Evolutionary conservation across 2,329 filamentous ascomycete species (phyloP).

Genomic region (Fusarium zealandicum): DNA sequence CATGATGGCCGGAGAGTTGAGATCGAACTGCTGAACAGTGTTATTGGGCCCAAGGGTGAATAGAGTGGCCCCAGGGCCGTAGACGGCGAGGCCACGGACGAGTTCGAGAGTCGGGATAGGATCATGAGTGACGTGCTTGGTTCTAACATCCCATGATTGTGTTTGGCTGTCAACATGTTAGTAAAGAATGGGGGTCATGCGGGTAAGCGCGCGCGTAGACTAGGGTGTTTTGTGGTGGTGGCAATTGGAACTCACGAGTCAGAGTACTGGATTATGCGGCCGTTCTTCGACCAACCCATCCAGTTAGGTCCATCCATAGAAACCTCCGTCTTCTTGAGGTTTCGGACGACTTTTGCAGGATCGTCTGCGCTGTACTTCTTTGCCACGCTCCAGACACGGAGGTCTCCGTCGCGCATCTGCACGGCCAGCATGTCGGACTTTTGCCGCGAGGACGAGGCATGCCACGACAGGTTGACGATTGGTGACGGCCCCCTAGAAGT

Average conservation of each 20-base stretch:
- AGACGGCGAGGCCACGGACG: constrained; percentile 83
- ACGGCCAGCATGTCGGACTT: constrained; percentile 98
- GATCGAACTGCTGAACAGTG: constrained; percentile 92
- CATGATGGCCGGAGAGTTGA: constrained; percentile 81
- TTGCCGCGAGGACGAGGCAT: constrained; percentile 93
- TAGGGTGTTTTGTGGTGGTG: constrained; percentile 37
- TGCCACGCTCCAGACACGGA: constrained; percentile 95
- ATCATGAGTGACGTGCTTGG: constrained; percentile 95
- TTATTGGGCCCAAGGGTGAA: constrained; percentile 90
- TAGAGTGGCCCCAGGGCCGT: constrained; percentile 87
- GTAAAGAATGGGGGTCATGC: constrained; percentile 41
- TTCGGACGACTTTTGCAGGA: constrained; percentile 85
- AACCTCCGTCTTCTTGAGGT: constrained; percentile 81
- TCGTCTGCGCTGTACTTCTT: constrained; percentile 77
- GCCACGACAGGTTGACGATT: constrained; percentile 89
- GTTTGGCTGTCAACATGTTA: constrained; percentile 71
- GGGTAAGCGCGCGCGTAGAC: constrained; percentile 57
- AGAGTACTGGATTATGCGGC: constrained; percentile 89
- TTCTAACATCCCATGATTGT: constrained; percentile 94
- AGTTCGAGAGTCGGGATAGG: constrained; percentile 84
- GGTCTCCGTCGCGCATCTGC: constrained; percentile 88
- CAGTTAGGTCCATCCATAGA: constrained; percentile 82
- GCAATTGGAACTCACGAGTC: constrained; percentile 73
- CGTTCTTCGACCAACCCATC: constrained; percentile 99
- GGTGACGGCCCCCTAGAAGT: constrained; percentile 85